Evolutionary conservation across 2,329 filamentous ascomycete species (phyloP).

Genomic region (Fusarium sp.): DNA sequence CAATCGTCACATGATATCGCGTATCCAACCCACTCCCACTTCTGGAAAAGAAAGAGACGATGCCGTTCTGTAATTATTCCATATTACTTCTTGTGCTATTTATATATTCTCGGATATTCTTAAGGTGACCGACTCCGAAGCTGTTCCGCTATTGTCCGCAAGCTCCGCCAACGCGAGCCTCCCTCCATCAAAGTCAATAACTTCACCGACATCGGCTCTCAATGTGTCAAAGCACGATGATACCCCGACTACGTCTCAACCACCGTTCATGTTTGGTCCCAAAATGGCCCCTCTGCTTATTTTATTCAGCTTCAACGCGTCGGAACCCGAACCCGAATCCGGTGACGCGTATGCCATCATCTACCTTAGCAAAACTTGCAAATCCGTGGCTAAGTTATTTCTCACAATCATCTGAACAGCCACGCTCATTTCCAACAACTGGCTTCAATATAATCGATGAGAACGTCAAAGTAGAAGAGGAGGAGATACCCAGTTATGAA

Average conservation of each 20-base stretch:
- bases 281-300: accelerated
- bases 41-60: neutral
- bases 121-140: neutral
- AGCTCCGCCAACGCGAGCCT: neutral
- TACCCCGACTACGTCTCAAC: neutral
- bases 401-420: neutral
- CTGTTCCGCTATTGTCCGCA: neutral
- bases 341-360: neutral
- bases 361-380: neutral
- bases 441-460: neutral
- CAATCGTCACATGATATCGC: neutral
- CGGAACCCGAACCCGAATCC: neutral
- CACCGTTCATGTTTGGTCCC: accelerated
- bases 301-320: neutral
- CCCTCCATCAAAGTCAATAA: neutral
- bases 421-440: neutral
- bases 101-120: neutral
- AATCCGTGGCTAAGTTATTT: neutral
- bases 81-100: neutral
- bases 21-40: no score
- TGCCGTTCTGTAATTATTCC: accelerated
- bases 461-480: slow-evolving; percentile 47
- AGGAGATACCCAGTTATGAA: slow-evolving; percentile 50
- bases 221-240: neutral
- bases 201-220: neutral